Evolutionary conservation across 306 rosid species (phyloP).

Genomic region (Lupinus albus): DNA sequence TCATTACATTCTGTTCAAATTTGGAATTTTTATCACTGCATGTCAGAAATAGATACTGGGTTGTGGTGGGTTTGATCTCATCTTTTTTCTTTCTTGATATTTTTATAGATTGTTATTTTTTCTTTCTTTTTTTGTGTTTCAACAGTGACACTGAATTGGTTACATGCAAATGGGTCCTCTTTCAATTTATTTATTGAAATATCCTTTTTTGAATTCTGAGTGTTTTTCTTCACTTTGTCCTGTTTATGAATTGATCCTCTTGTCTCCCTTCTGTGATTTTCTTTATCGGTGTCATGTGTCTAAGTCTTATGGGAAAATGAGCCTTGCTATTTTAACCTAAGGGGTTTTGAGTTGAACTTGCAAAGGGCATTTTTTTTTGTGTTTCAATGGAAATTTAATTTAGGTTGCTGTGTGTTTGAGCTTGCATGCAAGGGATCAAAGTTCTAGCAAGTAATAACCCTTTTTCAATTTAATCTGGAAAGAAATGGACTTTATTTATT

Average conservation of each 20-base stretch:
- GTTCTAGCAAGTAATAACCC: not conserved
- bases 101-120: not conserved
- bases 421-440: conserved; percentile 40
- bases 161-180: conserved; percentile 56
- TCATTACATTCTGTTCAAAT: conserved; percentile 3
- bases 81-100: not conserved
- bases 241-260: not conserved
- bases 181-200: not conserved
- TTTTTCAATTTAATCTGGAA: conserved; percentile 13
- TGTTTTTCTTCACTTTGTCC: not conserved
- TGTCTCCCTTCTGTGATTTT: not conserved
- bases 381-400: conserved; percentile 19
- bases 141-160: conserved; percentile 40
- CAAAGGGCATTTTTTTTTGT: conserved; percentile 20
- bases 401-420: conserved; percentile 3
- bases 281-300: not conserved
- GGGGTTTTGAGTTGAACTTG: not conserved
- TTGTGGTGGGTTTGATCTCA: conserved; percentile 34
- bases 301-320: not conserved
- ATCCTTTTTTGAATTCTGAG: conserved; percentile 21
- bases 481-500: not conserved
- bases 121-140: conserved; percentile 6
- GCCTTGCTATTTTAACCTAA: not conserved
- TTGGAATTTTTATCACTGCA: conserved; percentile 27
- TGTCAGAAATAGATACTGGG: conserved; percentile 31